Conservation (phyloP, 805 yeast species). For the Cyberlindnera misumaiensis region DNA sequence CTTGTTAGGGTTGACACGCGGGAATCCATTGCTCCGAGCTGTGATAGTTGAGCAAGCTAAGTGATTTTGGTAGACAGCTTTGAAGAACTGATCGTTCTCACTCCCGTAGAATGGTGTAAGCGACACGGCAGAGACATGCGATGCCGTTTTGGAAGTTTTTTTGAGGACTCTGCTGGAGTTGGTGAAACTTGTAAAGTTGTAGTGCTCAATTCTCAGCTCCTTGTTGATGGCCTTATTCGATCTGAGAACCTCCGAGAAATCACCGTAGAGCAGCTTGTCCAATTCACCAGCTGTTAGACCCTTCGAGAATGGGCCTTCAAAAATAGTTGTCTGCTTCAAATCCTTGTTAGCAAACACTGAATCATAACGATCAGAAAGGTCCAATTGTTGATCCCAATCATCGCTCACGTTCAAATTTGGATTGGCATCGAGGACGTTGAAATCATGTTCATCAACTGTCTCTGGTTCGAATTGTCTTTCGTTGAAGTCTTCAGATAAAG, state of each 20-base stretch:
- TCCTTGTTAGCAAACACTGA: constrained; percentile 16
- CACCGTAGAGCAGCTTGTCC: constrained; percentile 43
- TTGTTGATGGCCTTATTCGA: constrained; percentile 22
- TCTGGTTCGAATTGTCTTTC: constrained; percentile 68
- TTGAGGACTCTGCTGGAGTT: constrained; percentile 11
- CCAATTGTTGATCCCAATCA: constrained; percentile 62
- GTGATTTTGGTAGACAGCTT: constrained; percentile 20
- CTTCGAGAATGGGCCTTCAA: constrained; percentile 19
- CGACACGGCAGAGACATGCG: constrained; percentile 5
- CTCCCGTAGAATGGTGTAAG: constrained; percentile 3
- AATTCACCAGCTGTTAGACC: constrained; percentile 29
- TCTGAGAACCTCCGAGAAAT: constrained; percentile 30
- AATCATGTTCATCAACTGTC: constrained; percentile 41
- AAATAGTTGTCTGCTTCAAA: constrained; percentile 16
- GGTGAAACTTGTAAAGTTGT: constrained; percentile 21
- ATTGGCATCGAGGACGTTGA: constrained; percentile 35
- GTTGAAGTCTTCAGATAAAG: constrained; percentile 29
- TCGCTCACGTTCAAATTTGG: constrained; percentile 44
- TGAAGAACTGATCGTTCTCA: constrained; percentile 2
- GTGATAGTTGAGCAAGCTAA: constrained; percentile 18
- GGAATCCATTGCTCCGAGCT: constrained; percentile 30
- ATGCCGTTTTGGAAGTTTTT: constrained; percentile 2
- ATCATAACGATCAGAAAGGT: constrained; percentile 33
- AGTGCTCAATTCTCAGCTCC: constrained; percentile 22
- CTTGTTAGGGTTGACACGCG: constrained; percentile 28